These are phyloP conservation scores for Diaporthe longicolla DNA, from an alignment of 2,329 filamentous ascomycete genomes.

Conservation along the genomic window DNA sequence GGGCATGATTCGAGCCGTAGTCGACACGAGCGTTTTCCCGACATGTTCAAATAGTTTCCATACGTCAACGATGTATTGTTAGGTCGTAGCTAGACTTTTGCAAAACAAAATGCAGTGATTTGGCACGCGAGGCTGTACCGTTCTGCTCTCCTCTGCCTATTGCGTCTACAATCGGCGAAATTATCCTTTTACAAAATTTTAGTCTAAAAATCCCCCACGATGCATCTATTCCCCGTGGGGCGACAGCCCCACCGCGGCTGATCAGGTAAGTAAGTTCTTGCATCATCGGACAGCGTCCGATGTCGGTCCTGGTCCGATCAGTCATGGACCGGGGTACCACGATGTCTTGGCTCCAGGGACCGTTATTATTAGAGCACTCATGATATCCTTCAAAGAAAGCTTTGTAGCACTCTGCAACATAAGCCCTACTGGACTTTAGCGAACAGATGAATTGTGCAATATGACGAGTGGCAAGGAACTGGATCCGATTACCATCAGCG, in stretches of 20 bases:
- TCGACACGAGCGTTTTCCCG: too few species aligned
- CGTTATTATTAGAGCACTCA: neutral
- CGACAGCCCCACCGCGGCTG: neutral
- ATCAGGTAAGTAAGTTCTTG: neutral
- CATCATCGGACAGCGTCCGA: neutral
- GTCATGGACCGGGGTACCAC: neutral
- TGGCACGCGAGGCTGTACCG: neutral
- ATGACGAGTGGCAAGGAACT: slow-evolving; percentile 4
- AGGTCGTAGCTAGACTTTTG: too few species aligned
- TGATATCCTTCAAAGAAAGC: neutral
- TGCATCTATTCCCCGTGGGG: neutral
- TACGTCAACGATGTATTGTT: too few species aligned
- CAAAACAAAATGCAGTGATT: too few species aligned
- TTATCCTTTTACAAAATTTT: neutral
- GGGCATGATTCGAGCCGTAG: too few species aligned
- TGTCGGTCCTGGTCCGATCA: neutral
- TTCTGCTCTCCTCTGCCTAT: neutral
- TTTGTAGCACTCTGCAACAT: neutral
- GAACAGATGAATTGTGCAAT: neutral
- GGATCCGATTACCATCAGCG: slow-evolving; percentile 1
- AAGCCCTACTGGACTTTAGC: neutral
- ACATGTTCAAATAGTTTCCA: too few species aligned
- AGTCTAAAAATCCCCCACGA: neutral
- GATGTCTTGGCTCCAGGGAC: too few species aligned
- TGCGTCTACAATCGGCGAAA: slow-evolving; percentile 1